A percentile compares a stretch with the other conserved stretches of the same genome.
These are phyloP conservation scores for Bremia lactucae DNA, from an alignment of 352 stramenopile genomes.

Conservation along the genomic window DNA sequence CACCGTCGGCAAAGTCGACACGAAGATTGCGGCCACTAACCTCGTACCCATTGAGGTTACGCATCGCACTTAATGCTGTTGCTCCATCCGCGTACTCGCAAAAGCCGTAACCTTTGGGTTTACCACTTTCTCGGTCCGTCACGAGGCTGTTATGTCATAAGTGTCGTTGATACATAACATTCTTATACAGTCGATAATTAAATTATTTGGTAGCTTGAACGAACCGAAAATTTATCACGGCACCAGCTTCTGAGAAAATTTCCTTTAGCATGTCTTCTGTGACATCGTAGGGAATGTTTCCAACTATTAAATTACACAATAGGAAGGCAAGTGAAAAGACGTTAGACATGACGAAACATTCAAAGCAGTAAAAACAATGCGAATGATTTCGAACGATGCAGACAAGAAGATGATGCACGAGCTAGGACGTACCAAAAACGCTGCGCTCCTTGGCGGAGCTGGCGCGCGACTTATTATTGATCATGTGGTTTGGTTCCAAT, in stretches of 20 bases:
- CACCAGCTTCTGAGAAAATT: conserved; percentile 77
- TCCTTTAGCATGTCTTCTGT: conserved; percentile 81
- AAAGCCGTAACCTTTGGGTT: conserved; percentile 81
- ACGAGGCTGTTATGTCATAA: conserved; percentile 36
- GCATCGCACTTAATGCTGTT: conserved; percentile 76
- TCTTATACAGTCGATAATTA: background rate
- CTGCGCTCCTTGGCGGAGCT: conserved; percentile 76
- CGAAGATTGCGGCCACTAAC: conserved; percentile 76
- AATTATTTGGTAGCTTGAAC: too few relatives aligned
- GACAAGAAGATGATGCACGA: conserved; percentile 3
- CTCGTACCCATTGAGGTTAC: conserved; percentile 79
- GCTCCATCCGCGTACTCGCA: conserved; percentile 79
- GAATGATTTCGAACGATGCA: background rate
- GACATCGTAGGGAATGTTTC: conserved; percentile 85
- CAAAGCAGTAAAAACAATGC: background rate
- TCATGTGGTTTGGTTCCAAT: too few relatives aligned
- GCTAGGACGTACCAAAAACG: conserved; percentile 58
- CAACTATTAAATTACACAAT: conserved; percentile 34
- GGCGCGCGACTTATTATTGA: conserved; percentile 37
- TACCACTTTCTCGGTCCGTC: conserved; percentile 73
- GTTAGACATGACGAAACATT: conserved; percentile 4
- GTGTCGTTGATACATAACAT: background rate
- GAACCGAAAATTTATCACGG: conserved; percentile 79
- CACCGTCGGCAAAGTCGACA: conserved; percentile 75
- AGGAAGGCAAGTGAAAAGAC: conserved; percentile 3